These are phyloP conservation scores for Ustilago shanxiensis DNA, from an alignment of 1,284 basidiomycete genomes.

Conservation along the genomic window DNA sequence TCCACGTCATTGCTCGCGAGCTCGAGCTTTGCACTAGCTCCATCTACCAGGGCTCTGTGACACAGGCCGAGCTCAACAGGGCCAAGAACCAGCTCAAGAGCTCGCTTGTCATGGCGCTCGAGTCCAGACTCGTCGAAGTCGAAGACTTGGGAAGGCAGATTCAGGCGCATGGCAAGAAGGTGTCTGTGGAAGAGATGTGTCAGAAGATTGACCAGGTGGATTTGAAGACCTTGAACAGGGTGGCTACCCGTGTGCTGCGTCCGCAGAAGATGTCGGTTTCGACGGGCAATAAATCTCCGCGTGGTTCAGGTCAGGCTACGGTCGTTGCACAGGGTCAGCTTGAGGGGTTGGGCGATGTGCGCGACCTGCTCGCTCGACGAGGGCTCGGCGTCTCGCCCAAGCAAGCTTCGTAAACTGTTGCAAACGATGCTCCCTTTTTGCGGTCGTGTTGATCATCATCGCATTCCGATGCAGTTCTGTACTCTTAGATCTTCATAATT, in stretches of 20 bases:
- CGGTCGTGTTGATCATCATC: background rate
- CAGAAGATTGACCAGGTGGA: slow-evolving; percentile 86
- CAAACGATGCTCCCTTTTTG: background rate
- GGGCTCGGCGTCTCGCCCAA: slow-evolving; percentile 58
- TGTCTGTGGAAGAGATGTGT: slow-evolving; percentile 91
- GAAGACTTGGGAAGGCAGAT: slow-evolving; percentile 77
- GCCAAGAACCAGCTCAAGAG: slow-evolving; percentile 97
- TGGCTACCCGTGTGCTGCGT: slow-evolving; percentile 80
- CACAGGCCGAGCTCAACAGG: slow-evolving; percentile 79
- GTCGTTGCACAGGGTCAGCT: slow-evolving; percentile 66
- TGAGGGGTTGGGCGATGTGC: slow-evolving; percentile 61
- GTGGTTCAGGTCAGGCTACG: slow-evolving; percentile 58
- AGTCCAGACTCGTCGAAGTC: slow-evolving; percentile 85
- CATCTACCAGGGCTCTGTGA: slow-evolving; percentile 72
- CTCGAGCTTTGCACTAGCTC: slow-evolving; percentile 71
- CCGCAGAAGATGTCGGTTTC: slow-evolving; percentile 45
- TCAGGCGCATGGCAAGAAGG: slow-evolving; percentile 88
- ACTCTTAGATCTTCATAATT: background rate
- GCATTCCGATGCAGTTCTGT: background rate
- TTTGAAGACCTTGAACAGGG: slow-evolving; percentile 78
- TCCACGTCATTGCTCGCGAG: slow-evolving; percentile 89
- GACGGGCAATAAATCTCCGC: slow-evolving; percentile 10
- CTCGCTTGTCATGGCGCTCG: slow-evolving; percentile 93
- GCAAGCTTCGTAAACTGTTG: slow-evolving; percentile 10
- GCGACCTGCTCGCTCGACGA: slow-evolving; percentile 55